Evolutionary conservation across 257 asterid genomes (phyloP).

Genomic region (Solanum etuberosum): DNA sequence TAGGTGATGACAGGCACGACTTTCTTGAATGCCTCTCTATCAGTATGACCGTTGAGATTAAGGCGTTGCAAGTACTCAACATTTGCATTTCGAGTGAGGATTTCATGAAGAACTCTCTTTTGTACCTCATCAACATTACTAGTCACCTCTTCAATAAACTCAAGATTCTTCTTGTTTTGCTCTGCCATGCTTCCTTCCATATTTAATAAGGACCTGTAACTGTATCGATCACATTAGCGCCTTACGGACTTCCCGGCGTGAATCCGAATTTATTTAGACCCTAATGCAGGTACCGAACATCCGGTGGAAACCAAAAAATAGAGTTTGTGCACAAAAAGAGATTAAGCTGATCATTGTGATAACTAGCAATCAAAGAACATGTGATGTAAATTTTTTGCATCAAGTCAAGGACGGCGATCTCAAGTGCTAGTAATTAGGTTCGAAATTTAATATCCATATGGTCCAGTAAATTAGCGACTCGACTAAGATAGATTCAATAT

Average conservation of each 20-base stretch:
- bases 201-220: neutral
- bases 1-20: slow-evolving; percentile 21
- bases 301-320: neutral
- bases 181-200: neutral
- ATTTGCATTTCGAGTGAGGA: slow-evolving; percentile 13
- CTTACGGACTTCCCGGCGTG: fast-evolving
- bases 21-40: slow-evolving; percentile 22
- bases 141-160: slow-evolving; percentile 23
- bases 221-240: neutral
- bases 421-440: neutral
- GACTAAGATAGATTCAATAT: neutral
- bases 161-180: slow-evolving; percentile 10
- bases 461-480: neutral
- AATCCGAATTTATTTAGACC: too few species aligned
- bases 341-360: too few species aligned
- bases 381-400: neutral
- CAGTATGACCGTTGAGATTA: slow-evolving; percentile 16
- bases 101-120: slow-evolving; percentile 21
- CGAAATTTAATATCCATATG: neutral
- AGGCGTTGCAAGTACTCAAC: slow-evolving; percentile 21
- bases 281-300: neutral
- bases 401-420: neutral
- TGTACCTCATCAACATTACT: slow-evolving; percentile 19
- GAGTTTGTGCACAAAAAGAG: too few species aligned
- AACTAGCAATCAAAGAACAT: neutral